Evolutionary conservation across 148 eudicot species (phyloP).

Genomic region (Rhododendron williamsianum): DNA sequence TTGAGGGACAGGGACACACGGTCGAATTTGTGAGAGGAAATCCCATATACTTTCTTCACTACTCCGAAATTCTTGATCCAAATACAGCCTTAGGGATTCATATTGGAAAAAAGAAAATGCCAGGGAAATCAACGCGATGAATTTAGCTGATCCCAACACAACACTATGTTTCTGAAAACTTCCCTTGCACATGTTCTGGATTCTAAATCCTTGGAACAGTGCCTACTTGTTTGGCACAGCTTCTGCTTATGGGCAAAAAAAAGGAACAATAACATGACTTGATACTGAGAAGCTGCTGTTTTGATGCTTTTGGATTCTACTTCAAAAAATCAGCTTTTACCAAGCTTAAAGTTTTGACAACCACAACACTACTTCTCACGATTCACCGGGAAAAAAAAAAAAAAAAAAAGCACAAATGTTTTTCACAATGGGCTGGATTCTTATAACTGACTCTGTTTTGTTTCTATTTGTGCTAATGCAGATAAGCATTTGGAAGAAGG

Average conservation of each 20-base stretch:
- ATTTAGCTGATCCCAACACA: neutral
- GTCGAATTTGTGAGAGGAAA: neutral
- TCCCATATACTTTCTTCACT: neutral
- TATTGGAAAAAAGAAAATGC: neutral
- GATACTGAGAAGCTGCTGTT: neutral
- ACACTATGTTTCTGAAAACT: neutral
- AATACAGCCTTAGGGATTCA: neutral
- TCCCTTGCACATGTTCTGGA: neutral
- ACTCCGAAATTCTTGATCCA: neutral
- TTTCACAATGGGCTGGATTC: neutral
- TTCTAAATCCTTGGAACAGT: neutral
- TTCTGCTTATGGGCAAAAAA: neutral
- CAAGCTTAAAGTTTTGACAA: neutral
- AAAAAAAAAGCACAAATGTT: neutral
- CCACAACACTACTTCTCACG: neutral
- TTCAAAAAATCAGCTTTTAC: neutral
- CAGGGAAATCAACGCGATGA: neutral
- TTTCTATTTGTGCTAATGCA: conserved; percentile 30
- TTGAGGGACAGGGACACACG: neutral
- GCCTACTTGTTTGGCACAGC: neutral
- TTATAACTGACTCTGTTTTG: conserved; percentile 3
- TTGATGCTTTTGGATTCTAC: neutral
- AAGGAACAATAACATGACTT: neutral
- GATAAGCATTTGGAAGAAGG: conserved; percentile 87
- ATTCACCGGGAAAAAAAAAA: neutral